A percentile compares a stretch with the other conserved stretches of the same genome.
Conservation (phyloP, 768 basidiomycete genomes). For the Chiua virens region DNA sequence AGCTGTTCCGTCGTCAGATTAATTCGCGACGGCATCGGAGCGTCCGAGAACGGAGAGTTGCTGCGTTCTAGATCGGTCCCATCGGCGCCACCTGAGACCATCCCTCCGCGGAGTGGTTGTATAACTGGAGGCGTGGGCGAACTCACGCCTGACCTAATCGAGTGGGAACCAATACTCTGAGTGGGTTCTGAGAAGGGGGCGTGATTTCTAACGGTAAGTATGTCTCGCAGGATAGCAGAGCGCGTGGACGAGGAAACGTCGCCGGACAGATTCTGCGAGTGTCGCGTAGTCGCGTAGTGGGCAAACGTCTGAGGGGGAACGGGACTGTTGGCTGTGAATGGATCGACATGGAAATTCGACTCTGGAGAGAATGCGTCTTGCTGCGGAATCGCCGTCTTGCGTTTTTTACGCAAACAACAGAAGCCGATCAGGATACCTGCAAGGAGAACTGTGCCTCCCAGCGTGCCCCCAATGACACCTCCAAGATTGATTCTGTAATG, state of each 20-base stretch:
- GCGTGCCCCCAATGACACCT: conserved; percentile 9
- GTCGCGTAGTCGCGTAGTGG: not conserved
- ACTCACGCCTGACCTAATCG: not conserved
- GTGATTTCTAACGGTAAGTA: not conserved
- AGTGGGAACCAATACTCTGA: not conserved
- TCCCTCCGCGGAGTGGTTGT: conserved; percentile 4
- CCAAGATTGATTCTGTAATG: conserved; percentile 13
- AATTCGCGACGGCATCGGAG: not conserved
- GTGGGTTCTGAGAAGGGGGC: not conserved
- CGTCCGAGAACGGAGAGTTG: not conserved
- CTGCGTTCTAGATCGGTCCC: too few relatives aligned
- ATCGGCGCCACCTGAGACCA: not conserved
- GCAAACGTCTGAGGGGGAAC: not conserved
- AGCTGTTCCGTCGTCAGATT: conserved; percentile 15
- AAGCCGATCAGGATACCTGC: not conserved
- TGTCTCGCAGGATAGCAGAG: conserved; percentile 15
- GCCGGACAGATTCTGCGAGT: not conserved
- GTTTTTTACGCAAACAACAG: conserved; percentile 12
- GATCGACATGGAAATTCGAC: not conserved
- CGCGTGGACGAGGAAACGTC: conserved; percentile 5
- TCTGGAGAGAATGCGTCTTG: not conserved
- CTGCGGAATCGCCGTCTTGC: not conserved
- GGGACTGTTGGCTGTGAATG: conserved; percentile 2
- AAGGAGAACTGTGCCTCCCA: conserved; percentile 11
- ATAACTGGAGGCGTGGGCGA: not conserved